These are phyloP conservation scores for Cajanus cajan DNA, from an alignment of 306 rosid genomes.

Conservation along the genomic window DNA sequence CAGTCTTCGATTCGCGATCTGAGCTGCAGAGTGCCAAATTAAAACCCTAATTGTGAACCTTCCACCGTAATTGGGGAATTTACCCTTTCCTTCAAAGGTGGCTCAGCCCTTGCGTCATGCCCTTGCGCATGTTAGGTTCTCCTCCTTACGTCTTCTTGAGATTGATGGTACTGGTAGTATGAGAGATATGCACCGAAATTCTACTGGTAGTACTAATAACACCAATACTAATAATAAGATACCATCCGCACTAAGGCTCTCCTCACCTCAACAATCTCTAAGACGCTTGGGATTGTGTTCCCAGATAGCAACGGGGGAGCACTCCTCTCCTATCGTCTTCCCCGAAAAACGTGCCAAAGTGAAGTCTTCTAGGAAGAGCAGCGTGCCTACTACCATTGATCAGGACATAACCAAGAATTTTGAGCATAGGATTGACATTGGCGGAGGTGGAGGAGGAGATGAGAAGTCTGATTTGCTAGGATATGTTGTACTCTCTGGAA, in stretches of 20 bases:
- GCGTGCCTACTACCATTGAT: conserved; percentile 36
- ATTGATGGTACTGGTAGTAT: conserved; percentile 26
- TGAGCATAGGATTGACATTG: conserved; percentile 85
- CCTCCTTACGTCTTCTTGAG: conserved; percentile 16
- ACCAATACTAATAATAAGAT: conserved; percentile 22
- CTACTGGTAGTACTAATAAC: conserved; percentile 45
- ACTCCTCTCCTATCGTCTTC: conserved; percentile 84
- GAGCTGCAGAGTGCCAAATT: conserved; percentile 10
- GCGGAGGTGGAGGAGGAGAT: conserved; percentile 65
- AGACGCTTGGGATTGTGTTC: conserved; percentile 91
- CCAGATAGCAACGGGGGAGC: conserved; percentile 88
- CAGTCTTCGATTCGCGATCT: conserved; percentile 36
- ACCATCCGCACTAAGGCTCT: conserved; percentile 52
- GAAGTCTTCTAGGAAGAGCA: conserved; percentile 55
- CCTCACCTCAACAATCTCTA: conserved; percentile 73
- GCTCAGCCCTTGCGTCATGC: conserved; percentile 43
- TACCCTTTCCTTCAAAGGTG: conserved; percentile 31
- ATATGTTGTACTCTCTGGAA: conserved; percentile 68
- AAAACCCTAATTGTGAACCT: conserved; percentile 27
- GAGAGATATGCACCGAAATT: conserved; percentile 72
- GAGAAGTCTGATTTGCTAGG: conserved; percentile 93
- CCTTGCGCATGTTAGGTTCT: conserved; percentile 22
- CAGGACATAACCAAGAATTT: conserved; percentile 54
- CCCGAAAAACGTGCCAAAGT: conserved; percentile 86
- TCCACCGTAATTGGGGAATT: conserved; percentile 12